Base-by-base conservation (phyloP, 2,329 filamentous ascomycete genomes). In the Fusarium oligoseptatum region DNA sequence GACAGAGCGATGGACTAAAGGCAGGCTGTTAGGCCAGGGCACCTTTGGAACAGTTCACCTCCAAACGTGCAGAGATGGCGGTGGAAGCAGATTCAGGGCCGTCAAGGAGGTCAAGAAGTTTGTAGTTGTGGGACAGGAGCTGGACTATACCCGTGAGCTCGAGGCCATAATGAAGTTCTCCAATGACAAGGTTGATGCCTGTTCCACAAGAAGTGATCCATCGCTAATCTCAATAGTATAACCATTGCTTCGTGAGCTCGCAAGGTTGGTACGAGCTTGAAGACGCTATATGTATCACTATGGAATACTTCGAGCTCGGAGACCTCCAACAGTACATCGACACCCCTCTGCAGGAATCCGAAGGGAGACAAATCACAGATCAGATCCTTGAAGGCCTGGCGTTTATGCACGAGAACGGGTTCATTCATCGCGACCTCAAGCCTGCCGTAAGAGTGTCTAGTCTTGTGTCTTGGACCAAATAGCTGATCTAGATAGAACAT, bases 91-190 rank as follows among this genome's bases (percentile, higher is more conserved):
- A 34, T 12, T 55, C 29, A 55, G 50, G n/a, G 50, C 50, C 4
- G 27, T 55, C 50, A 55, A 55, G n/a, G 50, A 55, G 50, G 50
- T 55, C 4, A 55, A 55, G 50, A 55, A 55, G 50, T 55, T 32
- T 34, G 50, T 55, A 4, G 3, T 55, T 34, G 17, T 55, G 2
- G 50, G 50, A 22, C 50, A 55, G n/a, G 50, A 55, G 29, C 50
- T 55, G 50, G 50, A 34, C 29, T 55, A 55, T 14, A 55, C 50
- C 17, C 27, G 50, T 7, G 50, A 55, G n/a, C 50, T 55, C 7
- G 50, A 55, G 50, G 50, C 50, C 4, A 55, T 55, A 6, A 55
- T 55, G 50, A 55, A 55, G 50, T 32, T 55, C 29, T 55, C 50
- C 6, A 55, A 55, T 8, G 50, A 55, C 11, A 55, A 55, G 50